A percentile compares a stretch with the other conserved stretches of the same genome.
Evolutionary conservation across 495 filamentous ascomycete species (phyloP).

Genomic region (Aspergillus bertholletiae): DNA sequence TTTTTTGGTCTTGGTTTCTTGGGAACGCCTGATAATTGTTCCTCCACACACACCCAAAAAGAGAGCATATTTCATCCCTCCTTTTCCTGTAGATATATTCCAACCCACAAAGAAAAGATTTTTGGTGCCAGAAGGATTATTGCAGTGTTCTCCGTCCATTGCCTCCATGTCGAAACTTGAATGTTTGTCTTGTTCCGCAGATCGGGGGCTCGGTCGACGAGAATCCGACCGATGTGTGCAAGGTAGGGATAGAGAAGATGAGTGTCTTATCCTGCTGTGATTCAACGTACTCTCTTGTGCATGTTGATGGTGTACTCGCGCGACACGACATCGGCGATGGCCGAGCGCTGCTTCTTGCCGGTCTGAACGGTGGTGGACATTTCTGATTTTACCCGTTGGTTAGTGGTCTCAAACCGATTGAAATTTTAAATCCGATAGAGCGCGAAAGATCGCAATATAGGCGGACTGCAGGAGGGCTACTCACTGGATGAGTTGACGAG

Average conservation of each 20-base stretch:
- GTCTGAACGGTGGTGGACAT: constrained; percentile 63
- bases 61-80: not conserved
- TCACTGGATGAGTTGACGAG: constrained; percentile 34
- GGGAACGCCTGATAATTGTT: constrained; percentile 4
- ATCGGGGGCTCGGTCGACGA: not conserved
- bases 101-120: not conserved
- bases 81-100: not conserved
- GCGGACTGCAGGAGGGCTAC: constrained; percentile 13
- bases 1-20: constrained; percentile 23
- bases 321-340: constrained; percentile 95
- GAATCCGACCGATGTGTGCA: not conserved
- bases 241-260: not conserved
- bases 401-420: not conserved
- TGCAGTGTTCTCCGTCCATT: constrained; percentile 24
- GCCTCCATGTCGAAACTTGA: constrained; percentile 20
- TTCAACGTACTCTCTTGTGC: constrained; percentile 93
- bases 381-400: constrained; percentile 36
- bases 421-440: not conserved
- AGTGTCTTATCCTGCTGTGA: not conserved
- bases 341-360: constrained; percentile 79
- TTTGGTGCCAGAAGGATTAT: not conserved
- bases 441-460: not conserved
- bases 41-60: constrained; percentile 10
- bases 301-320: constrained; percentile 99
- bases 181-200: constrained; percentile 21